Percentiles rank a stretch among this genome's conserved stretches.
phyloP scores from a whole-genome alignment of 805 yeast genomes.

The Saccharomyces cerevisiae region DNA sequence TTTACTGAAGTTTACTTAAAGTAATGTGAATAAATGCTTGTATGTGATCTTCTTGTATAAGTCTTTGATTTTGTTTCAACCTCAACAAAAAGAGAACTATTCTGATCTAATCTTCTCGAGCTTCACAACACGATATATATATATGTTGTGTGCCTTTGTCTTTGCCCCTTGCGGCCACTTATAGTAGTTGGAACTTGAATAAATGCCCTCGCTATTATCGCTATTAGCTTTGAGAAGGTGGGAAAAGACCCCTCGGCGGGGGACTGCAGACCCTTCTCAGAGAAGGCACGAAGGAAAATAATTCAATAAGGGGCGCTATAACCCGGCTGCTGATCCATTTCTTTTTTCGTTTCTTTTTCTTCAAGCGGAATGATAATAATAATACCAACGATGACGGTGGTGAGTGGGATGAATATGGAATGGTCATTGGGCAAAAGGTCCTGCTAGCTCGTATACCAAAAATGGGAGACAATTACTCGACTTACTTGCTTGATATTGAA shows the following conservation, averaged over 20 bases:
- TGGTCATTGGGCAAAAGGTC: neutral
- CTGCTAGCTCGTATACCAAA: neutral
- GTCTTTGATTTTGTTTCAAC: neutral
- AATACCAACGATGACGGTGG: neutral
- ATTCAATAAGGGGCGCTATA: neutral
- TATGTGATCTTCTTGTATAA: neutral
- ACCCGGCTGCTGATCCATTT: neutral
- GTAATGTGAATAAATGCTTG: neutral
- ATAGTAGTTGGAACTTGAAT: neutral
- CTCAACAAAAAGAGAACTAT: neutral
- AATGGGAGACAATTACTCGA: constrained; percentile 3
- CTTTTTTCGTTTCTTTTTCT: neutral
- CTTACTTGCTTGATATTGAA: constrained; percentile 66
- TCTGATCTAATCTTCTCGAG: neutral
- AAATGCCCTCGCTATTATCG: neutral
- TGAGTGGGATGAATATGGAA: neutral
- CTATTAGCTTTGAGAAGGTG: neutral
- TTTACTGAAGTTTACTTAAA: neutral
- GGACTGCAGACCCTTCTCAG: neutral
- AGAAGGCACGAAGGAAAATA: neutral
- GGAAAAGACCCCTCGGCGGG: neutral
- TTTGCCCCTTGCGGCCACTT: neutral
- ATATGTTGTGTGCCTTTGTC: neutral
- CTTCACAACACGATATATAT: neutral
- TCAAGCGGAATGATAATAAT: neutral